phyloP scores from a whole-genome alignment of 2,329 filamentous ascomycete species.

The Epichloe sylvatica region DNA sequence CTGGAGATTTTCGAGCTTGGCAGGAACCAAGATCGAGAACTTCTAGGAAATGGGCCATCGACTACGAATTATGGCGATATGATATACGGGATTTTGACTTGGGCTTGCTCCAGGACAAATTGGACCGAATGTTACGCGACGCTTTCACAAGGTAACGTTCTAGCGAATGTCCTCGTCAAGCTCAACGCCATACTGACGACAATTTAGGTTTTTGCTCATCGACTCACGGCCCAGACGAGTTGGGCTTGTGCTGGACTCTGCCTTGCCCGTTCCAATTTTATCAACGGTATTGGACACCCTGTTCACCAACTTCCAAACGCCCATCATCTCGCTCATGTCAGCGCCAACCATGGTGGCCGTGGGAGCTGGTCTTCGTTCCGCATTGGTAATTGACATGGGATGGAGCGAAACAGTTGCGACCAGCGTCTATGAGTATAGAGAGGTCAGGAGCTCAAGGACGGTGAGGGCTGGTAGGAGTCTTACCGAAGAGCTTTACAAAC shows the following conservation, averaged over 20 bases:
- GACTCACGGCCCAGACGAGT: conserved; percentile 65
- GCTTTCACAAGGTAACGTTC: conserved; percentile 57
- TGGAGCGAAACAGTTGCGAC: conserved; percentile 85
- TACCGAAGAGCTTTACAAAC: conserved; percentile 51
- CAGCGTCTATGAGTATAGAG: conserved; percentile 79
- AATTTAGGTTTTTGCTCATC: conserved; percentile 44
- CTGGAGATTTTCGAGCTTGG: conserved; percentile 71
- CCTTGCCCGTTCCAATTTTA: conserved; percentile 63
- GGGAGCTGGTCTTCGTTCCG: conserved; percentile 73
- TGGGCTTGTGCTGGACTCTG: conserved; percentile 61
- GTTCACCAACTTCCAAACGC: conserved; percentile 68
- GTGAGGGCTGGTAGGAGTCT: conserved; percentile 62
- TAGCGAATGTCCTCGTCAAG: background rate
- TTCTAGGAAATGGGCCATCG: conserved; percentile 45
- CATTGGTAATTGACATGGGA: conserved; percentile 75
- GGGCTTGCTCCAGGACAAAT: conserved; percentile 69
- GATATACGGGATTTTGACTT: conserved; percentile 63
- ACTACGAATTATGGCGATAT: conserved; percentile 63
- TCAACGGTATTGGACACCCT: conserved; percentile 62
- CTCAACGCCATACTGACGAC: background rate
- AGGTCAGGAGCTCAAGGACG: conserved; percentile 56
- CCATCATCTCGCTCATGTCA: conserved; percentile 68
- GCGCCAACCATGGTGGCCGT: conserved; percentile 59
- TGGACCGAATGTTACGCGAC: conserved; percentile 70
- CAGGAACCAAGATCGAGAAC: conserved; percentile 31